Conservation (phyloP, 352 stramenopile species). For the Phytopythium montanum region DNA sequence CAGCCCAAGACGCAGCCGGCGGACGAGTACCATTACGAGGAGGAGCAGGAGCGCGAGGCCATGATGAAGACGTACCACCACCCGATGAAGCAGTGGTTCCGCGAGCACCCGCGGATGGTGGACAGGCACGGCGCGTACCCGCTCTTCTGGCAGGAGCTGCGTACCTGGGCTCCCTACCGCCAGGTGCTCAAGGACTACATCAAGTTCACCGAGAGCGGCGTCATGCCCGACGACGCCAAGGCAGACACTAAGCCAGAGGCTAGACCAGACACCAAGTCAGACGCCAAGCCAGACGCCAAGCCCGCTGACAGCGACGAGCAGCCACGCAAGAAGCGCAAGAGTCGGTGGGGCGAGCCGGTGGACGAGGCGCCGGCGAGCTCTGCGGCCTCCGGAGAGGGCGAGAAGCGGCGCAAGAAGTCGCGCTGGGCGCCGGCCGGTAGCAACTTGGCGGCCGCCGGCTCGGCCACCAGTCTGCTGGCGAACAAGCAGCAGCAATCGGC, state of each 20-base stretch:
- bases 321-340: slow-evolving; percentile 77
- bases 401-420: slow-evolving; percentile 77
- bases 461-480: slow-evolving; percentile 40
- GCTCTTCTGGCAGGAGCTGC: slow-evolving; percentile 94
- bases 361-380: slow-evolving; percentile 11
- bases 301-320: slow-evolving; percentile 30
- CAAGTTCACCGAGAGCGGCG: slow-evolving; percentile 55
- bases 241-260: slow-evolving; percentile 9
- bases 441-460: slow-evolving; percentile 24
- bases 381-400: slow-evolving; percentile 19
- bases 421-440: slow-evolving; percentile 56
- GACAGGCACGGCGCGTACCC: slow-evolving; percentile 90
- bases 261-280: background rate
- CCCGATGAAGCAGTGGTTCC: slow-evolving; percentile 89
- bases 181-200: slow-evolving; percentile 91
- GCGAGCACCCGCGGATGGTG: slow-evolving; percentile 45
- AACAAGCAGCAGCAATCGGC: slow-evolving; percentile 76
- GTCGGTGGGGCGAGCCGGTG: slow-evolving; percentile 79
- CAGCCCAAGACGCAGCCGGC: slow-evolving; percentile 14
- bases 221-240: slow-evolving; percentile 17
- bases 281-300: background rate
- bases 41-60: slow-evolving; percentile 82
- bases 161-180: slow-evolving; percentile 92
- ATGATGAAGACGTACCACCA: slow-evolving; percentile 89
- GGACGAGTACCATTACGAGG: slow-evolving; percentile 80